These are phyloP conservation scores for Aspergillus sp. DNA, from an alignment of 2,329 filamentous ascomycete species.

Conservation along the genomic window DNA sequence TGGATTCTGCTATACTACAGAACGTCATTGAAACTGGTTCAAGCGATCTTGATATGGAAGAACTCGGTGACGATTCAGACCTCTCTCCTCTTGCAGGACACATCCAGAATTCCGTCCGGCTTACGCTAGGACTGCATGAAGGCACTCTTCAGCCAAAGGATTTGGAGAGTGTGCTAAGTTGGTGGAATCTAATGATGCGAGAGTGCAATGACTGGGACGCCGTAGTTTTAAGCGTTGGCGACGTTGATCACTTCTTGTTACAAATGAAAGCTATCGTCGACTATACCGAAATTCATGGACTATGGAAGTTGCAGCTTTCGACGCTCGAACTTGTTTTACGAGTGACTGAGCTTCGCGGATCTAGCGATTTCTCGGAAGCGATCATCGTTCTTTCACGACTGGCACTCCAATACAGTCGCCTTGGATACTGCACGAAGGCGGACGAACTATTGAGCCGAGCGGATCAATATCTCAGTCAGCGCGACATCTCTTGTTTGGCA, in stretches of 20 bases:
- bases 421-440: constrained; percentile 64
- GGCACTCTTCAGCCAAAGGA: constrained; percentile 32
- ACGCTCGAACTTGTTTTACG: constrained; percentile 54
- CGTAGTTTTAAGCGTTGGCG: constrained; percentile 52
- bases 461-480: constrained; percentile 50
- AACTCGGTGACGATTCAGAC: constrained; percentile 29
- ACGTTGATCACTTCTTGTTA: constrained; percentile 51
- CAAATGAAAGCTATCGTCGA: constrained; percentile 58
- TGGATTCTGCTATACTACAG: constrained; percentile 31
- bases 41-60: constrained; percentile 20
- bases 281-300: constrained; percentile 60
- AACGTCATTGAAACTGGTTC: constrained; percentile 31
- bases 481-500: constrained; percentile 47
- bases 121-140: constrained; percentile 38
- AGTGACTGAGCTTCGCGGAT: constrained; percentile 49
- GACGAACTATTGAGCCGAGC: constrained; percentile 60
- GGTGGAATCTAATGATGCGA: constrained; percentile 45
- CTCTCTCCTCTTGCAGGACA: constrained; percentile 31
- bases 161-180: constrained; percentile 35
- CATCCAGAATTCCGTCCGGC: constrained; percentile 36
- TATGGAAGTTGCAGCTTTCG: constrained; percentile 52
- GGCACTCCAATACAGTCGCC: constrained; percentile 57
- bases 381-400: constrained; percentile 50
- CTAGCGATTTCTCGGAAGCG: constrained; percentile 39
- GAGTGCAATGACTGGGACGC: constrained; percentile 47